Evolutionary conservation across 306 rosid species (phyloP).

Genomic region (Hippophae gyantsensis): DNA sequence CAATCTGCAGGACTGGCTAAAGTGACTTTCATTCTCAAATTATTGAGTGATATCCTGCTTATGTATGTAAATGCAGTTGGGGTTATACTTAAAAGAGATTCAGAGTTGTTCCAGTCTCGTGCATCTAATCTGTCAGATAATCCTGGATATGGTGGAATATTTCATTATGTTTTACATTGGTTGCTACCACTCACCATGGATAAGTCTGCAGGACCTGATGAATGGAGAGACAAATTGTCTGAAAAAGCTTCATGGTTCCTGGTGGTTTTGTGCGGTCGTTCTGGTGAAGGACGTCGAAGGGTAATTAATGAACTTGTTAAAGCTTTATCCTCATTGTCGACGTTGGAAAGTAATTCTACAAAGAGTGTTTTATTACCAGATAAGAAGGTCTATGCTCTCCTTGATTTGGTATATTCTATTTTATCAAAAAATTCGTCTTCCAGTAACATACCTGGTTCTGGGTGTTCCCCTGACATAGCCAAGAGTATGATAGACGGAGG

Average conservation of each 20-base stretch:
- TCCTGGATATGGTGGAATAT: constrained; percentile 62
- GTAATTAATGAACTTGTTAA: constrained; percentile 78
- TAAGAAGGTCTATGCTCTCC: constrained; percentile 70
- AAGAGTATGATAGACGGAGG: constrained; percentile 98
- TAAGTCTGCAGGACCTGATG: constrained; percentile 93
- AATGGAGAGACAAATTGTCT: constrained; percentile 90
- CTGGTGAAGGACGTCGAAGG: constrained; percentile 92
- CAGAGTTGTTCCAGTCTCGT: constrained; percentile 77
- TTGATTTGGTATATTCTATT: constrained; percentile 80
- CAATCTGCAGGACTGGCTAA: constrained; percentile 85
- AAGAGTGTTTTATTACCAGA: constrained; percentile 63
- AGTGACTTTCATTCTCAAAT: constrained; percentile 86
- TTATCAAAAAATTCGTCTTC: constrained; percentile 86
- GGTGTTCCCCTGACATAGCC: constrained; percentile 91
- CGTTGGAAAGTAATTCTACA: constrained; percentile 49
- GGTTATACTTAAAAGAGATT: constrained; percentile 81
- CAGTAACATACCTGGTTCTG: constrained; percentile 84
- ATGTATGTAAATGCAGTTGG: constrained; percentile 95
- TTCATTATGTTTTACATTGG: constrained; percentile 67
- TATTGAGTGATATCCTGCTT: constrained; percentile 84
- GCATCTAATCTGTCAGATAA: constrained; percentile 56
- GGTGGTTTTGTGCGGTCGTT: constrained; percentile 89
- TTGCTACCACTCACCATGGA: constrained; percentile 71
- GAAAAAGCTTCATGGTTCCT: constrained; percentile 91
- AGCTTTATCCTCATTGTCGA: constrained; percentile 56